These are phyloP conservation scores for Talaromyces funiculosus DNA, from an alignment of 2,329 filamentous ascomycete species.

Conservation along the genomic window DNA sequence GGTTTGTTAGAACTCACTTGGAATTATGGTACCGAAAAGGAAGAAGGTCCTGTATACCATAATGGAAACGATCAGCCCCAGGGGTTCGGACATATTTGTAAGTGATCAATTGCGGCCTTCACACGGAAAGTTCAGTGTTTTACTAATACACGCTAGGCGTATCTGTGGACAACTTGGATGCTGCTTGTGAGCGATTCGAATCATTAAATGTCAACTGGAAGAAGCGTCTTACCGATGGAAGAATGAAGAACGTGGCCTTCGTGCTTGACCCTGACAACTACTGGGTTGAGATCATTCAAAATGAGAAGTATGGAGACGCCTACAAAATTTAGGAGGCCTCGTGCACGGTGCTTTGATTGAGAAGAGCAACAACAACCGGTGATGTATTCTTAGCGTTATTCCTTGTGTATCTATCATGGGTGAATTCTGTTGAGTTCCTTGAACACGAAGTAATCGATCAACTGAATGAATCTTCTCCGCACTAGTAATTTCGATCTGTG, in stretches of 20 bases:
- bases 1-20: conserved; percentile 87
- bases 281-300: conserved; percentile 73
- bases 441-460: too few relatives aligned
- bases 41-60: conserved; percentile 79
- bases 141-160: conserved; percentile 49
- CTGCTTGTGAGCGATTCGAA: conserved; percentile 82
- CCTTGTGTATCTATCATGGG: background rate
- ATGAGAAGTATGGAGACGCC: conserved; percentile 36
- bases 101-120: conserved; percentile 28
- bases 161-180: conserved; percentile 80
- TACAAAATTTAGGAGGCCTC: conserved; percentile 6
- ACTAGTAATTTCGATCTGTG: background rate
- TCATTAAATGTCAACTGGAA: conserved; percentile 79
- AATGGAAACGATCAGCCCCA: conserved; percentile 87
- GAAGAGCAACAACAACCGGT: background rate
- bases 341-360: background rate
- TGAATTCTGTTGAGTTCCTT: too few relatives aligned
- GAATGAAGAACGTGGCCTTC: conserved; percentile 92
- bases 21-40: conserved; percentile 70
- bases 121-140: background rate
- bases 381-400: background rate
- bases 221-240: conserved; percentile 86
- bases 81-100: conserved; percentile 90
- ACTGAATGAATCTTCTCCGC: background rate
- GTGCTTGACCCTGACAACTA: conserved; percentile 82